Percentiles rank a stretch among this genome's conserved stretches.
Conservation (phyloP, 495 filamentous ascomycete species). For the Aspergillus bridgeri region DNA sequence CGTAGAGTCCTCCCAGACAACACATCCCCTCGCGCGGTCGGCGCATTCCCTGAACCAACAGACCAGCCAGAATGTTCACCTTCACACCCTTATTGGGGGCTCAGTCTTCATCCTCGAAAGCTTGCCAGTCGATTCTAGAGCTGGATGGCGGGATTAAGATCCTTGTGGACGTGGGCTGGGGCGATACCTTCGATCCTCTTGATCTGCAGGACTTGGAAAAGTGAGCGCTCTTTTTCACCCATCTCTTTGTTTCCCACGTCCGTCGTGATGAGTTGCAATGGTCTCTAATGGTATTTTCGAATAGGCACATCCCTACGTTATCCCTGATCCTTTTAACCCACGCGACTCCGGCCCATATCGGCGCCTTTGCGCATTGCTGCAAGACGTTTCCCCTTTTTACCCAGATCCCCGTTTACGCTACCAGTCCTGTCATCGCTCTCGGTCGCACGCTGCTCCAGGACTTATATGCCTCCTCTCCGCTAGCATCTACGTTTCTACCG, state of each 20-base stretch:
- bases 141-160: slow-evolving; percentile 96
- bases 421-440: slow-evolving; percentile 85
- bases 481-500: slow-evolving; percentile 77
- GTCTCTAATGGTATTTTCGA: slow-evolving; percentile 15
- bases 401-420: slow-evolving; percentile 94
- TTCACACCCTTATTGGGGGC: slow-evolving; percentile 92
- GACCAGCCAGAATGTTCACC: slow-evolving; percentile 70
- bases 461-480: slow-evolving; percentile 83
- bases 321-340: slow-evolving; percentile 95
- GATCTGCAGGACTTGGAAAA: slow-evolving; percentile 85
- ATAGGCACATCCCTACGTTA: slow-evolving; percentile 81
- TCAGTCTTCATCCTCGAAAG: slow-evolving; percentile 71
- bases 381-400: slow-evolving; percentile 90
- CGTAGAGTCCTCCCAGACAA: neutral
- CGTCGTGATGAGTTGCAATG: neutral
- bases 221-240: slow-evolving; percentile 46
- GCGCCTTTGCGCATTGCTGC: slow-evolving; percentile 94
- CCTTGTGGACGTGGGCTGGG: slow-evolving; percentile 93
- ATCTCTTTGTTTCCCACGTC: neutral
- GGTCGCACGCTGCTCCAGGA: slow-evolving; percentile 90
- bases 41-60: neutral
- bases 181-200: slow-evolving; percentile 76
- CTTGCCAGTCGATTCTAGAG: slow-evolving; percentile 92
- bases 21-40: neutral
- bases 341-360: slow-evolving; percentile 83